Conservation (phyloP, 2,329 filamentous ascomycete species). For the Myriosclerotinia scirpicola region DNA sequence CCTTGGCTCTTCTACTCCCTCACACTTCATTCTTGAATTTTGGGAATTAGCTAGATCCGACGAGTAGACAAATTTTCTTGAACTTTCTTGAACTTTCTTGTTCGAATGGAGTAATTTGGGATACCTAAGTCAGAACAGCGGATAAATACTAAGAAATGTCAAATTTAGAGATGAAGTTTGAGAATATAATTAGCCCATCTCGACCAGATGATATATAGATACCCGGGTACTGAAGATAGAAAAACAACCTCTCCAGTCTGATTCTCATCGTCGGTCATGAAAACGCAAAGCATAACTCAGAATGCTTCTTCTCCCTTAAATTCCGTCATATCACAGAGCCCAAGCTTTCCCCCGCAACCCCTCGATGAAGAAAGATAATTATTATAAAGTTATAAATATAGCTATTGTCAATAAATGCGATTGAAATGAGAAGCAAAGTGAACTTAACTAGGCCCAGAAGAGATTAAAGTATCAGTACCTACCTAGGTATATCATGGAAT, state of each 20-base stretch:
- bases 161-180: neutral
- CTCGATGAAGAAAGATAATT: neutral
- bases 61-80: no score
- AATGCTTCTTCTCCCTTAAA: neutral
- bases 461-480: neutral
- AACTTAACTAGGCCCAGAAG: no score
- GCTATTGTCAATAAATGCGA: neutral
- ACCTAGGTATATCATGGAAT: neutral
- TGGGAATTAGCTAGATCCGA: neutral
- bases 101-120: no score
- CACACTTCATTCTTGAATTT: neutral
- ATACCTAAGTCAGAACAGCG: no score
- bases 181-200: neutral
- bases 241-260: no score
- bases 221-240: no score
- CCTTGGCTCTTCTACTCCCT: neutral
- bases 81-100: no score
- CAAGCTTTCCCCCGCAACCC: constrained; percentile 4
- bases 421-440: neutral
- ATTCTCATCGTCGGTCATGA: no score
- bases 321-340: neutral
- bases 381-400: neutral
- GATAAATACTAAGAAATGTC: neutral
- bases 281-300: neutral
- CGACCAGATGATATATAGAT: neutral